phyloP scores from a whole-genome alignment of 169 alveolate species.

The Nephromyces sp. region DNA sequence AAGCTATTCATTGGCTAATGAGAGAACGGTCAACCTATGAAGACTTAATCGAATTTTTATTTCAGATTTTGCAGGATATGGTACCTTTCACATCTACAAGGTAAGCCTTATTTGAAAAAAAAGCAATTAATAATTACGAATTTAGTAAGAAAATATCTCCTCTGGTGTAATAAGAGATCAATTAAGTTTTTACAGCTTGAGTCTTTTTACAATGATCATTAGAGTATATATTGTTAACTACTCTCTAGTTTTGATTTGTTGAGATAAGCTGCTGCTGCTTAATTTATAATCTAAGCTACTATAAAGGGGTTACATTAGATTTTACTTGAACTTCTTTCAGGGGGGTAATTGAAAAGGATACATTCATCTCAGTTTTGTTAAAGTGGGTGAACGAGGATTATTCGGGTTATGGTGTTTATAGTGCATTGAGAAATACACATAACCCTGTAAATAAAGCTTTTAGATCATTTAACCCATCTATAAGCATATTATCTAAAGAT shows the following conservation, averaged over 20 bases:
- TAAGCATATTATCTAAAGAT: too few relatives aligned
- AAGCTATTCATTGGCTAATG: conserved; percentile 1
- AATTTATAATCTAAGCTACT: too few relatives aligned
- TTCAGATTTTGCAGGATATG: conserved; percentile 4
- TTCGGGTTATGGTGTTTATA: conserved; percentile 3
- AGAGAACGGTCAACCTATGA: background rate
- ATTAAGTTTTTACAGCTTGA: too few relatives aligned
- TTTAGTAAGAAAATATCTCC: too few relatives aligned
- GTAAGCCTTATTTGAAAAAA: too few relatives aligned
- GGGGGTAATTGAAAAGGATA: conserved; percentile 17
- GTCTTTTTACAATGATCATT: too few relatives aligned
- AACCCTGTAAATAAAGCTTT: conserved; percentile 6
- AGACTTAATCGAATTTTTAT: conserved; percentile 9
- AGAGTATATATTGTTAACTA: too few relatives aligned
- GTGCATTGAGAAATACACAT: background rate
- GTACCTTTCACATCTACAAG: conserved; percentile 2
- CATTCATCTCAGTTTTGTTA: background rate
- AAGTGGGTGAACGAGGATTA: background rate
- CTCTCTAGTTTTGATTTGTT: background rate
- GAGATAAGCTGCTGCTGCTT: too few relatives aligned
- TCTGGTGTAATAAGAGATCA: too few relatives aligned
- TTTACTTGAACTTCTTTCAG: background rate
- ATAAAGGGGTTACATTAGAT: background rate
- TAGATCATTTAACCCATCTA: too few relatives aligned
- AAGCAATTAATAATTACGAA: too few relatives aligned